phyloP scores from a whole-genome alignment of 257 asterid species.

The Solanum peruvianum region DNA sequence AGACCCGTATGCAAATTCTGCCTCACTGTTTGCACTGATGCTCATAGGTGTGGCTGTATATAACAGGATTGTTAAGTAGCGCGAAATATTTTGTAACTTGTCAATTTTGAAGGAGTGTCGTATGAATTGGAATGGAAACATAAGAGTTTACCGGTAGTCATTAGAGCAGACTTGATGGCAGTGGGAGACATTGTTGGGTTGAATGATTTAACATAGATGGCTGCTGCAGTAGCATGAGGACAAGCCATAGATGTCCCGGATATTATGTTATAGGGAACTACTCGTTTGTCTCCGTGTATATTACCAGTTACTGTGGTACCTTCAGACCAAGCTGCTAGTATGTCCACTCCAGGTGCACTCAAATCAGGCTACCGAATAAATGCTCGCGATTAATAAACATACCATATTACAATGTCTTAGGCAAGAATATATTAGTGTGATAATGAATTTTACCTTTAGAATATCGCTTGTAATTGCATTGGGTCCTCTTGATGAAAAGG shows the following conservation, averaged over 20 bases:
- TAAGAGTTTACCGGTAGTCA: conserved; percentile 45
- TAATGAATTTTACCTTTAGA: conserved; percentile 32
- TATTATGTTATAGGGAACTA: conserved; percentile 37
- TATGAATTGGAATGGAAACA: not conserved
- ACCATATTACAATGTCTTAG: not conserved
- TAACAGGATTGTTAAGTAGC: not conserved
- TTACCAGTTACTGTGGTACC: conserved; percentile 27
- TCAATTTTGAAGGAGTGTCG: not conserved
- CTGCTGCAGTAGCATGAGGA: conserved; percentile 65
- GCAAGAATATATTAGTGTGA: not conserved
- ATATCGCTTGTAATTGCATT: conserved; percentile 36
- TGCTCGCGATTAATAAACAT: not conserved
- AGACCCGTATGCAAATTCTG: conserved; percentile 59
- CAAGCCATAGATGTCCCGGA: conserved; percentile 73
- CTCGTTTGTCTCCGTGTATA: conserved; percentile 19
- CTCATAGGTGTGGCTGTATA: conserved; percentile 35
- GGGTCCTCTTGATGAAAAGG: conserved; percentile 66
- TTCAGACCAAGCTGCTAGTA: conserved; percentile 66
- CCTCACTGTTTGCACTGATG: conserved; percentile 21
- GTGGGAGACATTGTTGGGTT: conserved; percentile 66
- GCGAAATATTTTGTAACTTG: not conserved
- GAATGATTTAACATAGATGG: conserved; percentile 54
- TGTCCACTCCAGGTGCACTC: conserved; percentile 62
- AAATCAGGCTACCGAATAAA: conserved; percentile 41
- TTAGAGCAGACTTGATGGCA: conserved; percentile 59